phyloP scores from a whole-genome alignment of 2,329 filamentous ascomycete species.

The Dactylella cylindrospora region DNA sequence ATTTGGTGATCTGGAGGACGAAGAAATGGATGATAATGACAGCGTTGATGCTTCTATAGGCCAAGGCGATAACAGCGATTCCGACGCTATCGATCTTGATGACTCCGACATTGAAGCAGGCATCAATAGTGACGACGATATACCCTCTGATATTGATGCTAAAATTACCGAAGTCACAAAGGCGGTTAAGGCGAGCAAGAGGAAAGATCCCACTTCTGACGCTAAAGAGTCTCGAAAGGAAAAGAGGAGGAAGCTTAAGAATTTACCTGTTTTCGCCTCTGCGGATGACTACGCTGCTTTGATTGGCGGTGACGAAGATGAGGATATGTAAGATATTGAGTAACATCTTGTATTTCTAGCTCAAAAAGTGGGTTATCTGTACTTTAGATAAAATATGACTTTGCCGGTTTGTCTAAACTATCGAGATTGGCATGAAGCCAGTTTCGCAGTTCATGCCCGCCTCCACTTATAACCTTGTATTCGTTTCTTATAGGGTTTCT shows the following conservation, averaged over 20 bases:
- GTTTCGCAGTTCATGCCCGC: too few species aligned
- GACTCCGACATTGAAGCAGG: constrained; percentile 53
- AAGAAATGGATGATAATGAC: constrained; percentile 56
- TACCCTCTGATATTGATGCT: constrained; percentile 39
- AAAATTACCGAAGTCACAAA: constrained; percentile 49
- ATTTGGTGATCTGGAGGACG: constrained; percentile 57
- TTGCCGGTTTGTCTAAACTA: too few species aligned
- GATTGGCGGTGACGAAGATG: constrained; percentile 29
- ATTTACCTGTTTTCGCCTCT: constrained; percentile 87
- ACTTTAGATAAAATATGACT: too few species aligned
- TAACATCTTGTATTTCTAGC: constrained; percentile 7
- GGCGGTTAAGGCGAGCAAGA: constrained; percentile 46
- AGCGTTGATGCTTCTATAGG: constrained; percentile 48
- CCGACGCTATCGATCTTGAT: constrained; percentile 54
- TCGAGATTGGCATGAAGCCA: too few species aligned
- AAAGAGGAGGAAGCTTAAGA: constrained; percentile 82
- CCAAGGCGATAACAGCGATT: constrained; percentile 55
- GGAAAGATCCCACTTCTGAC: constrained; percentile 47
- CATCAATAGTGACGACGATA: constrained; percentile 47
- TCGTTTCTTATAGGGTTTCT: too few species aligned
- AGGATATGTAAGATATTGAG: constrained; percentile 35
- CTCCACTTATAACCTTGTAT: too few species aligned
- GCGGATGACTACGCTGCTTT: constrained; percentile 81
- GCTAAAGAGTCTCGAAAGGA: constrained; percentile 54
- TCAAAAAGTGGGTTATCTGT: too few species aligned